A percentile compares a stretch with the other conserved stretches of the same genome.
phyloP scores from a whole-genome alignment of 192 early-diverging fungal genomes.

The Geranomyces variabilis region DNA sequence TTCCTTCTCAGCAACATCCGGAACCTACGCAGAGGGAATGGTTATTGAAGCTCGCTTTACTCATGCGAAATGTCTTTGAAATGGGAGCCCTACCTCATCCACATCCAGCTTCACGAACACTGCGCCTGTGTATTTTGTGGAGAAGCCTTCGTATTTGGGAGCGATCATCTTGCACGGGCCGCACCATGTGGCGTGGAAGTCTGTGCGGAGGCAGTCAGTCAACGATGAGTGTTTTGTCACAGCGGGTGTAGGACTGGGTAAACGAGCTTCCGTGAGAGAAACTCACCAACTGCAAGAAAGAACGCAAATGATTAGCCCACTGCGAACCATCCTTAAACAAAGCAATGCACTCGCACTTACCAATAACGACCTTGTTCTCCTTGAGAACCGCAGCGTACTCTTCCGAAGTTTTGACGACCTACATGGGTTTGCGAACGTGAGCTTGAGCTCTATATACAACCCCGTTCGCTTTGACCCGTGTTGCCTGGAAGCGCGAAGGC shows the following conservation, averaged over 20 bases:
- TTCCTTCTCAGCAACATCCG: slow-evolving; percentile 50
- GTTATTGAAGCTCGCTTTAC: no score
- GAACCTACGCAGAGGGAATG: slow-evolving; percentile 3
- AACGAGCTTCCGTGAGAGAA: background rate
- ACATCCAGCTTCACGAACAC: slow-evolving; percentile 60
- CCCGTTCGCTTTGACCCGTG: background rate
- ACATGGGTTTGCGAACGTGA: background rate
- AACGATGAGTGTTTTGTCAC: background rate
- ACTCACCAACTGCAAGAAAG: slow-evolving; percentile 20
- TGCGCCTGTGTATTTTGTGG: slow-evolving; percentile 44
- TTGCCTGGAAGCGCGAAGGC: no score
- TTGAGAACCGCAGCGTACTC: slow-evolving; percentile 39
- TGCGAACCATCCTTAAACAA: background rate
- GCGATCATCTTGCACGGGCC: slow-evolving; percentile 57
- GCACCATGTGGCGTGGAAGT: slow-evolving; percentile 48
- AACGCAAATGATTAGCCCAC: slow-evolving; percentile 1
- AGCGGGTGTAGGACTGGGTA: background rate
- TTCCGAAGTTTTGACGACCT: slow-evolving; percentile 11
- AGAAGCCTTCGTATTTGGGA: slow-evolving; percentile 48
- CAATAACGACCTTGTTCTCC: slow-evolving; percentile 38
- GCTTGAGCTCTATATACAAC: background rate
- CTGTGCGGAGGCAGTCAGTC: background rate
- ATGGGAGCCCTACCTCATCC: slow-evolving; percentile 54
- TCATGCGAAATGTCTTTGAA: no score
- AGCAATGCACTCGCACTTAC: no score